Base-by-base conservation (phyloP, 768 basidiomycete species). In the Antrodiella citrinella region DNA sequence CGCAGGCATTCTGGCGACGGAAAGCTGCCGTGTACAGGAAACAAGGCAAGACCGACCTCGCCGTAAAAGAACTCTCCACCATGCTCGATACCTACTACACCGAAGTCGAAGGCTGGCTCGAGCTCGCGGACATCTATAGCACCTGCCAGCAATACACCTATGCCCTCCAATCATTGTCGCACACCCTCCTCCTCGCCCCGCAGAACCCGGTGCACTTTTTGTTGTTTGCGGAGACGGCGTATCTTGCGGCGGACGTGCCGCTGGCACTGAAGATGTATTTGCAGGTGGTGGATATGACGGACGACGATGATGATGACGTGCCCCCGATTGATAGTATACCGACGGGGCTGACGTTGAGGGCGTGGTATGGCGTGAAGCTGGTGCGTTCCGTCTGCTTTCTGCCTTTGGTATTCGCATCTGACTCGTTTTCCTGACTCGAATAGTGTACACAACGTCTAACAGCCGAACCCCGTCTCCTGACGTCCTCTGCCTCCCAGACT, bases 221-320 rank as follows among this genome's bases (percentile, higher is more conserved):
- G n/a, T 84, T 85, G 55, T 84, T 82, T 45, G 92, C 91, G 0
- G 92, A 96, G 66, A 91, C 86, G 7, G 90, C 89, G 0, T 92
- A 88, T 61, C 88, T 89, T 0, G 73, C 81, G 0, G 78, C 76
- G 1, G 90, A 93, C 62, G 60, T 89, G 19, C 77, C 85, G 0
- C 71, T 91, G 5, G 81, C 91, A 2, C 70, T 91, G 48, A 87
- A 88, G 65, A 82, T 80, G 71, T 92, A 82, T 70, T 76, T 93
- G 4, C 71, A 82, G 24, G 82, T 80, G 0, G 72, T 87, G 10
- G 91, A 94, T 58, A 91, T 92, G 86, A 74, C 74, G 2, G 82
- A 84, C 3, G 81, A 80, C 4, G 81, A 80, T 51, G 72, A 74
- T 43, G 71, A 71, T 2, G 69, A 75, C 41, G 68, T 68, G 3